phyloP scores from a whole-genome alignment of 164 flowering plant species.

The Cinnamomum micranthum region DNA sequence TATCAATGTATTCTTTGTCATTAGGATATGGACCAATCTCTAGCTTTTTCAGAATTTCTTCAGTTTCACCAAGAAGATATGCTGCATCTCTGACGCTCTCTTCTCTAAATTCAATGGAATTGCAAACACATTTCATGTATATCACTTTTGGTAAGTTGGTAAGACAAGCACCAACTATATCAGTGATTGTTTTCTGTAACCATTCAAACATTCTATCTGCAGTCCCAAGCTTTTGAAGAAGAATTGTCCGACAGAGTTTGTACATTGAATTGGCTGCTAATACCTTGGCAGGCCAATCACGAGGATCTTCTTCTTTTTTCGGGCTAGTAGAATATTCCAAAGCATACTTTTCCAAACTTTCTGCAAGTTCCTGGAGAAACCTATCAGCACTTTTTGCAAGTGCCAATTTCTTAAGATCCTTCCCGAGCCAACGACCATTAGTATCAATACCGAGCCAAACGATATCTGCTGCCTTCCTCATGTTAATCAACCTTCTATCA shows the following conservation, averaged over 20 bases:
- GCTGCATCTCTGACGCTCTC: constrained; percentile 32
- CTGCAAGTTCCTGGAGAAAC: constrained; percentile 32
- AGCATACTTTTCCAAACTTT: constrained; percentile 23
- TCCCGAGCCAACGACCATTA: constrained; percentile 40
- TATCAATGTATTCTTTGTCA: neutral
- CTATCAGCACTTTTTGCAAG: constrained; percentile 29
- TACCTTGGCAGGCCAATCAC: constrained; percentile 35
- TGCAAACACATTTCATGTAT: constrained; percentile 28
- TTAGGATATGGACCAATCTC: constrained; percentile 20
- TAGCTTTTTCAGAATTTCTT: constrained; percentile 36
- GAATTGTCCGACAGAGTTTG: constrained; percentile 39
- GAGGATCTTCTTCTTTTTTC: neutral
- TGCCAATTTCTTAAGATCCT: constrained; percentile 44
- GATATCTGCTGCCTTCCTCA: constrained; percentile 44
- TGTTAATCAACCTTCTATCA: constrained; percentile 15
- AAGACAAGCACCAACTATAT: constrained; percentile 53
- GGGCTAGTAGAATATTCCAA: constrained; percentile 21
- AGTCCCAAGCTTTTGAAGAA: constrained; percentile 17
- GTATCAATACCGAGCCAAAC: constrained; percentile 57
- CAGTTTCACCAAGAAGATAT: constrained; percentile 41
- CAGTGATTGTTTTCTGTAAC: constrained; percentile 31
- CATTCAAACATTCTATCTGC: constrained; percentile 26
- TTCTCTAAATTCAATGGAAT: constrained; percentile 36
- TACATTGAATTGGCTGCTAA: constrained; percentile 65
- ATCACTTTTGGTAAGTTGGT: constrained; percentile 39